Conservation (phyloP, 78 protist species). For the Mantamonas sphyraenae region DNA sequence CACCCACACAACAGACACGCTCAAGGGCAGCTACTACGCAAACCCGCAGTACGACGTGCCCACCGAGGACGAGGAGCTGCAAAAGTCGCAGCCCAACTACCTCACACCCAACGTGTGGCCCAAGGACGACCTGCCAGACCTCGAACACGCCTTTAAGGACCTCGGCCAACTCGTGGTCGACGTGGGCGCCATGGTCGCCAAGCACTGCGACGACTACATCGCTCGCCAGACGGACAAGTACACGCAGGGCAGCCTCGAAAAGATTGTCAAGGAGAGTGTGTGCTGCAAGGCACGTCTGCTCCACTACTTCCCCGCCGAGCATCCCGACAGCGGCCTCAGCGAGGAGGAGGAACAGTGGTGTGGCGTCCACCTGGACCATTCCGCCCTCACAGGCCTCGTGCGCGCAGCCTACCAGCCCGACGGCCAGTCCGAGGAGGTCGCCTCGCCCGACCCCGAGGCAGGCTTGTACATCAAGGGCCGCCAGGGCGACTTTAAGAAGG, state of each 20-base stretch:
- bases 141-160: neutral
- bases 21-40: slow-evolving; percentile 2
- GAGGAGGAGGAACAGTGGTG: neutral
- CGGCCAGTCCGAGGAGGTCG: neutral
- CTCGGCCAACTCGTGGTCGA: neutral
- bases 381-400: slow-evolving; percentile 1
- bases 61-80: neutral
- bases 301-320: slow-evolving; percentile 3
- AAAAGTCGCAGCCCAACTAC: neutral
- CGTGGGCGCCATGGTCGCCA: neutral
- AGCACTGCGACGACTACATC: neutral
- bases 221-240: neutral
- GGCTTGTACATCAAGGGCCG: neutral
- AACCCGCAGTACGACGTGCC: neutral
- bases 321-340: neutral
- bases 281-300: neutral
- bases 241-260: neutral
- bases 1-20: neutral
- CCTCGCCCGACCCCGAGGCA: neutral
- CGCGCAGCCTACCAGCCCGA: neutral
- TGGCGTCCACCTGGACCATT: neutral
- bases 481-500: neutral
- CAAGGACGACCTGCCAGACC: neutral
- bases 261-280: neutral
- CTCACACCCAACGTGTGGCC: neutral